These are phyloP conservation scores for Fusarium sp. DNA, from an alignment of 2,329 filamentous ascomycete genomes.

Conservation along the genomic window DNA sequence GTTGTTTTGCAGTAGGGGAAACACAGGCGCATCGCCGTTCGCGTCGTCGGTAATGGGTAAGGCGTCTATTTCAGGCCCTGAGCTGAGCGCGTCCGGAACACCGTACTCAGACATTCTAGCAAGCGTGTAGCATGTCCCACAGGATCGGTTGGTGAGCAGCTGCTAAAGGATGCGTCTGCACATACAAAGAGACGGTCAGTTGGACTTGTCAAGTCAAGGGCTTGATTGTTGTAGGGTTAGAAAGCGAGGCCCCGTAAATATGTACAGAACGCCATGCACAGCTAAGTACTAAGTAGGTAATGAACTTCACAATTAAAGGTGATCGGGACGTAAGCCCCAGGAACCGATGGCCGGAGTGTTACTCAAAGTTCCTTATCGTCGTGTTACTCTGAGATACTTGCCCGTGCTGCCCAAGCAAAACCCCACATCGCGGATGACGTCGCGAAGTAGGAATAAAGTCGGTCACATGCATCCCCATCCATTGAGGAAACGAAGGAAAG, in stretches of 20 bases:
- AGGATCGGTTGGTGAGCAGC: slow-evolving; percentile 1
- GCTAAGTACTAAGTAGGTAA: background rate
- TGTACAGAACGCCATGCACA: background rate
- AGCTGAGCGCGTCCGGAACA: slow-evolving; percentile 38
- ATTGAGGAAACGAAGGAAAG: background rate
- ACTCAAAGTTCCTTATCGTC: slow-evolving; percentile 19
- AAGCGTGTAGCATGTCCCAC: slow-evolving; percentile 20
- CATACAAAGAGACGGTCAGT: slow-evolving; percentile 6
- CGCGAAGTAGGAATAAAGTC: background rate
- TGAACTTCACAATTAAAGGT: background rate
- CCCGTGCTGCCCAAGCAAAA: background rate
- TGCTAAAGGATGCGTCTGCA: background rate
- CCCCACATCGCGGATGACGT: slow-evolving; percentile 40
- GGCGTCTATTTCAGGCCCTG: slow-evolving; percentile 28
- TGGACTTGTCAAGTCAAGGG: background rate
- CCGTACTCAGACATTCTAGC: slow-evolving; percentile 44
- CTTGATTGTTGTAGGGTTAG: background rate
- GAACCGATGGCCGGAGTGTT: slow-evolving; percentile 9
- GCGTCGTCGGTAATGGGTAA: slow-evolving; percentile 31
- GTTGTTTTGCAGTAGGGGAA: slow-evolving; percentile 53
- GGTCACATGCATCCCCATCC: background rate
- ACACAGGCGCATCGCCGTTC: slow-evolving; percentile 46
- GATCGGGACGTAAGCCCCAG: background rate
- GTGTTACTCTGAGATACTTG: background rate
- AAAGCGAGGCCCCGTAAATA: background rate